Conservation (phyloP, 371 early-diverging fungal genomes). For the Apophysomyces ossiformis region DNA sequence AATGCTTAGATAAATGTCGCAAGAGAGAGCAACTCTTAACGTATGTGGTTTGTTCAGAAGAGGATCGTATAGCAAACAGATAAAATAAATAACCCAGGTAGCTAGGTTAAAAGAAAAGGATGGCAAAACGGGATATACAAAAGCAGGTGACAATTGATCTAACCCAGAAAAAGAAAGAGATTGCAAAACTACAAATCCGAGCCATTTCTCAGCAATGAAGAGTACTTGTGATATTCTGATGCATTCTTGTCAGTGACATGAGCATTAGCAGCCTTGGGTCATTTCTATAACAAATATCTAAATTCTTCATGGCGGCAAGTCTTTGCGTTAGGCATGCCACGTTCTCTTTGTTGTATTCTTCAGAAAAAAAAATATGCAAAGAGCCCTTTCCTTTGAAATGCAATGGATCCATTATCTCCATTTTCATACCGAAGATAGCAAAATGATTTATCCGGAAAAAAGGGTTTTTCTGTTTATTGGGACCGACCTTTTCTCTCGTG, state of each 20-base stretch:
- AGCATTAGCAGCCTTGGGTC: background rate
- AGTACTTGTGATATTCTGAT: background rate
- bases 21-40: too few species aligned
- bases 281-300: too few species aligned
- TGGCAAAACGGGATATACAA: too few species aligned
- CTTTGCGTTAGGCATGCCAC: background rate
- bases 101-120: too few species aligned
- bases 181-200: background rate
- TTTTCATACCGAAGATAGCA: background rate
- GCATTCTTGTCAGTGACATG: background rate
- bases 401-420: background rate
- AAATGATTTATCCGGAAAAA: background rate
- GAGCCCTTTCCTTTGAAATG: background rate
- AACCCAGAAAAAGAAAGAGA: background rate
- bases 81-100: too few species aligned
- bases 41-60: too few species aligned
- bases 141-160: background rate
- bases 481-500: background rate
- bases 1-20: slow-evolving; percentile 10
- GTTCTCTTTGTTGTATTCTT: background rate
- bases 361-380: background rate
- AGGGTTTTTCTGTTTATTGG: background rate
- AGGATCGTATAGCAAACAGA: too few species aligned
- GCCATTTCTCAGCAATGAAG: background rate
- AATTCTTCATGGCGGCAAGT: too few species aligned